These are phyloP conservation scores for Pleurozium schreberi DNA, from an alignment of 225 moss, liverwort and hornwort genomes.

Conservation along the genomic window DNA sequence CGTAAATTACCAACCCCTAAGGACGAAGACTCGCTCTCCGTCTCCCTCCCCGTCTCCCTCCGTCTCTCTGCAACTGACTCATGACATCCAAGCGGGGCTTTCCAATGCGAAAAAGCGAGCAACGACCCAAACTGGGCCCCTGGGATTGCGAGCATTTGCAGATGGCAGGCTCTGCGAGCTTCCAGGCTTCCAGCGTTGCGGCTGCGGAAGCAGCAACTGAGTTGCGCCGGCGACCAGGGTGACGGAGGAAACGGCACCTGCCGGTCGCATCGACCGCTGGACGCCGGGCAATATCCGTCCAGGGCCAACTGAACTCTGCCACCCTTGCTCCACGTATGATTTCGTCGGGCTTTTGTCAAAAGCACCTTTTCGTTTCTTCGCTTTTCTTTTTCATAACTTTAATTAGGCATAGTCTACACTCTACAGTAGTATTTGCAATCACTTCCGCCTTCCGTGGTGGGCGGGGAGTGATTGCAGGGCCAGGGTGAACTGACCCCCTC, in stretches of 20 bases:
- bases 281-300: background rate
- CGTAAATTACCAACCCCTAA: background rate
- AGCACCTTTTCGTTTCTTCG: background rate
- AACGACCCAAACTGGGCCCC: background rate
- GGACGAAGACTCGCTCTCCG: background rate
- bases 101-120: background rate
- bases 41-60: background rate
- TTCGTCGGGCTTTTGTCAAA: background rate
- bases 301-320: background rate
- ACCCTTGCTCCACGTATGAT: background rate
- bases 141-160: background rate
- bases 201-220: background rate
- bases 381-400: background rate
- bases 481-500: too few species aligned
- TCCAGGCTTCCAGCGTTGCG: background rate
- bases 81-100: background rate
- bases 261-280: background rate
- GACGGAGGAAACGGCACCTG: background rate
- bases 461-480: too few species aligned
- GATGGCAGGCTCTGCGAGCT: background rate
- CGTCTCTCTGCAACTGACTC: background rate
- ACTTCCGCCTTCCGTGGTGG: background rate
- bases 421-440: too few species aligned
- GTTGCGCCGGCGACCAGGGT: background rate
- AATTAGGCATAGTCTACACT: too few species aligned